Conservation (phyloP, 306 rosid genomes). For the Quercus variabilis region DNA sequence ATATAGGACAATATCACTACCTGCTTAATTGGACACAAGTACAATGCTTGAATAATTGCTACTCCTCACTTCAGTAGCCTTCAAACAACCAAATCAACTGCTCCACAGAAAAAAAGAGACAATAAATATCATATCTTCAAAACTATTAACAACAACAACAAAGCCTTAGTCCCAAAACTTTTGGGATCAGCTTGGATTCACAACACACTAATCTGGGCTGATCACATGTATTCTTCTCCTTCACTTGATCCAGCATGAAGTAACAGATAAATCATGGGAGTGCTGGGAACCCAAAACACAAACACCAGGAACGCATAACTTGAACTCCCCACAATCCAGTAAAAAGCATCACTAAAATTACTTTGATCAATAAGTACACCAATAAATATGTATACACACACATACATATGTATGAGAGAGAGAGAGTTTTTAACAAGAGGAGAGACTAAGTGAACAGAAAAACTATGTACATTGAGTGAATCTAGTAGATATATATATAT, state of each 20-base stretch:
- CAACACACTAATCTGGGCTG: neutral
- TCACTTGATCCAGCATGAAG: neutral
- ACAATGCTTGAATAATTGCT: conserved; percentile 11
- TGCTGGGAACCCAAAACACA: neutral
- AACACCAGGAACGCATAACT: neutral
- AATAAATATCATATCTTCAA: neutral
- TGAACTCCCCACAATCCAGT: neutral
- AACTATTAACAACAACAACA: too few relatives aligned
- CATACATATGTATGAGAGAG: neutral
- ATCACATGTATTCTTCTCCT: too few relatives aligned
- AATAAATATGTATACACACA: neutral
- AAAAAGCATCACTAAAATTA: neutral
- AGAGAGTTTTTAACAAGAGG: neutral
- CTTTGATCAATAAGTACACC: neutral
- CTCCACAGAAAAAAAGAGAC: conserved; percentile 10
- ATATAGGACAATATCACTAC: conserved; percentile 23
- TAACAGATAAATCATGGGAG: neutral
- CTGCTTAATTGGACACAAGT: conserved; percentile 26
- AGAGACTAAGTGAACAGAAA: conserved; percentile 18
- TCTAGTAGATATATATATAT: neutral
- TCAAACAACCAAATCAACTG: conserved; percentile 29
- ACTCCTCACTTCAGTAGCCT: conserved; percentile 23
- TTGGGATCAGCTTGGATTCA: too few relatives aligned
- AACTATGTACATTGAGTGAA: conserved; percentile 7
- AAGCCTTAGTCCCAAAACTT: too few relatives aligned